Conservation (phyloP, 768 basidiomycete species). For the Panaeolus papilionaceus region DNA sequence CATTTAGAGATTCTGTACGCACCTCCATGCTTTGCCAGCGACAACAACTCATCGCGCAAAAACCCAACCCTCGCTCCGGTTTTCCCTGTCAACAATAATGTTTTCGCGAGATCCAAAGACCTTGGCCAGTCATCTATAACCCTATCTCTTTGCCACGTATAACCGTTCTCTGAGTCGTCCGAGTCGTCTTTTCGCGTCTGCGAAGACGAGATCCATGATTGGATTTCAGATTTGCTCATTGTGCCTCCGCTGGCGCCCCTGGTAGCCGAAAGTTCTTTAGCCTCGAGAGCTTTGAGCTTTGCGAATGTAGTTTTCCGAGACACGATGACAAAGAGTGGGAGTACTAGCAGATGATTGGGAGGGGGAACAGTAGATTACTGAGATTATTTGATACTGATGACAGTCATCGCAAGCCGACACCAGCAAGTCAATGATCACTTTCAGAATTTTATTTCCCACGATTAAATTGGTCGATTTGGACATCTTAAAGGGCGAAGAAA, state of each 20-base stretch:
- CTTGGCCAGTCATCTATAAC: constrained; percentile 61
- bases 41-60: constrained; percentile 63
- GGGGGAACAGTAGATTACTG: neutral
- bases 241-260: constrained; percentile 21
- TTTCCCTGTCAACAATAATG: constrained; percentile 52
- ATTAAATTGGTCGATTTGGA: neutral
- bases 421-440: neutral
- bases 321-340: constrained; percentile 25
- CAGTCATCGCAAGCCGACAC: neutral
- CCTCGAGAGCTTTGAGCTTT: constrained; percentile 58
- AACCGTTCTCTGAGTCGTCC: constrained; percentile 32
- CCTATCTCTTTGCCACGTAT: constrained; percentile 58
- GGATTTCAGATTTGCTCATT: constrained; percentile 61
- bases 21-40: constrained; percentile 66
- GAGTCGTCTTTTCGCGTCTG: constrained; percentile 36
- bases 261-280: constrained; percentile 16
- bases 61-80: constrained; percentile 64
- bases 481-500: neutral
- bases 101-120: constrained; percentile 61
- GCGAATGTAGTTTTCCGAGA: constrained; percentile 44
- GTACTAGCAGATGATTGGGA: neutral
- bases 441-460: constrained; percentile 9
- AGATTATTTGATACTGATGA: neutral
- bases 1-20: constrained; percentile 27
- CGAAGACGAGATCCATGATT: constrained; percentile 68